These are phyloP conservation scores for Fusarium hostae DNA, from an alignment of 2,329 filamentous ascomycete genomes.

Conservation along the genomic window DNA sequence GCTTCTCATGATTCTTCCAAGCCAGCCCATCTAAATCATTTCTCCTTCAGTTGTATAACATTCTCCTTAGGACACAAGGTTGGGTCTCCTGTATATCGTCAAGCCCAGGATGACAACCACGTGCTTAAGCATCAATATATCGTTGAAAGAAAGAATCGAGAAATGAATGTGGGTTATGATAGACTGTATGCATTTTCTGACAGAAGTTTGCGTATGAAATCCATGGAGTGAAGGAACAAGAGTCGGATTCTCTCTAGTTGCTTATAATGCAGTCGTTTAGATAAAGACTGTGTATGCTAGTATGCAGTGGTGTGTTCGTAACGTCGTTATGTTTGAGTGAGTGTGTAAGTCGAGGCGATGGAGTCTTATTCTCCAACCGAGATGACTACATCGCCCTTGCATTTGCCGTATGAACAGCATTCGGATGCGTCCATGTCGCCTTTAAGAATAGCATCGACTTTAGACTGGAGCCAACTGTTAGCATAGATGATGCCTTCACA, in stretches of 20 bases:
- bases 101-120: not conserved
- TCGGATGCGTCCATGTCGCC: slow-evolving; percentile 59
- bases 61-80: not conserved
- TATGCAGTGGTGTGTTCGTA: slow-evolving; percentile 26
- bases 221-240: not conserved
- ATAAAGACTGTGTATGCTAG: slow-evolving; percentile 1
- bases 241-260: not conserved
- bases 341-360: not conserved
- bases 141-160: not conserved
- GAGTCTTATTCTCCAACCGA: slow-evolving; percentile 52
- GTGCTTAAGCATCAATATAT: not conserved
- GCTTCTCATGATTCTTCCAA: not conserved
- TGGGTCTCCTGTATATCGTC: not conserved
- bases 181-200: not conserved
- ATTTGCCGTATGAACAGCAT: slow-evolving; percentile 66
- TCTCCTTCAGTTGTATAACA: not conserved
- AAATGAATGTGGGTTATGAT: not conserved
- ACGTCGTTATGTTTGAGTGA: slow-evolving; percentile 30
- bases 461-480: slow-evolving; percentile 39
- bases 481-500: not conserved
- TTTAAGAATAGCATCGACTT: slow-evolving; percentile 58
- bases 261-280: not conserved
- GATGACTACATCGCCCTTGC: slow-evolving; percentile 62
- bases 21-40: not conserved
- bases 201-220: not conserved